A percentile compares a stretch with the other conserved stretches of the same genome.
Evolutionary conservation across 2,329 filamentous ascomycete species (phyloP).

Genomic region (Epichloe gansuensis): DNA sequence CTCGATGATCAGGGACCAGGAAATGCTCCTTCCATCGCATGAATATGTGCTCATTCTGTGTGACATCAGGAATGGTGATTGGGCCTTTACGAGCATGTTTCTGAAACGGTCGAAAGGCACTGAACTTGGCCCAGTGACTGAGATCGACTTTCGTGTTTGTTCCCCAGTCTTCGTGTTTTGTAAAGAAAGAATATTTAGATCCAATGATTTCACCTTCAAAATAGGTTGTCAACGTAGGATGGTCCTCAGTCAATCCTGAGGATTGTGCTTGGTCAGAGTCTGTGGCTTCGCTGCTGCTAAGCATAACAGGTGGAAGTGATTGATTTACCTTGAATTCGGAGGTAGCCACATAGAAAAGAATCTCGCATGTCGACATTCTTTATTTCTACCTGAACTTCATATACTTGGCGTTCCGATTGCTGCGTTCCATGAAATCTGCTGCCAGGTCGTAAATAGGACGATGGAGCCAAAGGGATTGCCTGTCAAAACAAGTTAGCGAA

Average conservation of each 20-base stretch:
- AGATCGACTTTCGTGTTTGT: slow-evolving; percentile 84
- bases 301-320: not conserved
- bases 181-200: slow-evolving; percentile 86
- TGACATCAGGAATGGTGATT: slow-evolving; percentile 51
- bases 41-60: slow-evolving; percentile 78
- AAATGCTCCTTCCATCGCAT: slow-evolving; percentile 99
- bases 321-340: slow-evolving; percentile 74
- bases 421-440: slow-evolving; percentile 86
- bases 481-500: slow-evolving; percentile 20
- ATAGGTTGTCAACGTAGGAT: slow-evolving; percentile 94
- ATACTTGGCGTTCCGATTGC: slow-evolving; percentile 81
- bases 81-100: slow-evolving; percentile 45
- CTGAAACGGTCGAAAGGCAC: slow-evolving; percentile 65
- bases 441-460: slow-evolving; percentile 73
- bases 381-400: slow-evolving; percentile 93
- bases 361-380: slow-evolving; percentile 92
- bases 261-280: not conserved
- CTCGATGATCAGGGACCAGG: slow-evolving; percentile 84
- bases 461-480: slow-evolving; percentile 67
- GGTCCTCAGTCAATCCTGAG: slow-evolving; percentile 80
- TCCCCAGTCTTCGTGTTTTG: slow-evolving; percentile 80
- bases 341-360: slow-evolving; percentile 87
- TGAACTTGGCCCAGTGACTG: slow-evolving; percentile 85
- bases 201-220: slow-evolving; percentile 98
- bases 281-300: not conserved